Percentiles rank a stretch among this genome's conserved stretches.
phyloP scores from a whole-genome alignment of 2,329 filamentous ascomycete genomes.

The Sporothrix sp. region DNA sequence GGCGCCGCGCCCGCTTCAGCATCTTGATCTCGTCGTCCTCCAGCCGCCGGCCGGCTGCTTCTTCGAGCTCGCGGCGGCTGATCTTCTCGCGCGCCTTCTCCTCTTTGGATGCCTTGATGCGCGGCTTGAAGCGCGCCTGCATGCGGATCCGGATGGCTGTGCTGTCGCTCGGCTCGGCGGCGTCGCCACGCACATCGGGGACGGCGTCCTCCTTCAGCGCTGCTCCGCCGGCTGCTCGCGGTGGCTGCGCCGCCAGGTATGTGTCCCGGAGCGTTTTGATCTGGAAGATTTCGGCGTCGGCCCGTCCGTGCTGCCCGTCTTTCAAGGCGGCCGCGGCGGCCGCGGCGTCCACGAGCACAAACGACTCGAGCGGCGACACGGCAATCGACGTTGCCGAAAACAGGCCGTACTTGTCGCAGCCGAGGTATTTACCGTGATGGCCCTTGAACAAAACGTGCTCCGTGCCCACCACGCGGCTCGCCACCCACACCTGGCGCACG shows the following conservation, averaged over 20 bases:
- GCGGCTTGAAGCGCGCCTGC: conserved; percentile 91
- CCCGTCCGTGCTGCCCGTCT: neutral
- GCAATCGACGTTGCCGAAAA: conserved; percentile 71
- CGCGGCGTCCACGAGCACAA: conserved; percentile 53
- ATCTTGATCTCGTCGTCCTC: conserved; percentile 78
- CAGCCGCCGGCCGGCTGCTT: conserved; percentile 62
- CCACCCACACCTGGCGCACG: conserved; percentile 91
- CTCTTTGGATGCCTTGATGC: conserved; percentile 67
- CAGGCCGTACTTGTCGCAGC: conserved; percentile 74
- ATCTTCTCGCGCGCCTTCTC: conserved; percentile 80
- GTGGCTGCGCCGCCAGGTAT: conserved; percentile 55
- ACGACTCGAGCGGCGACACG: conserved; percentile 75
- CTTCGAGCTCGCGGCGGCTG: conserved; percentile 74
- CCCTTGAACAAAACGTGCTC: conserved; percentile 80
- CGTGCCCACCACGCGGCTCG: conserved; percentile 71
- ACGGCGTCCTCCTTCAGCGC: conserved; percentile 33
- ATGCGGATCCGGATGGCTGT: conserved; percentile 76
- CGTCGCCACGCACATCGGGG: conserved; percentile 68
- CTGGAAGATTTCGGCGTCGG: conserved; percentile 55
- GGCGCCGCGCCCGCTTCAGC: conserved; percentile 71
- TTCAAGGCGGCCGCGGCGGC: conserved; percentile 34
- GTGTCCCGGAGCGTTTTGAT: conserved; percentile 64
- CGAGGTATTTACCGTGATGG: conserved; percentile 79
- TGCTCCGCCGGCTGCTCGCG: conserved; percentile 28
- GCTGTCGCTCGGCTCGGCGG: conserved; percentile 53